Conservation (phyloP, 129 eudicot species). For the Flaveria ramosissima region DNA sequence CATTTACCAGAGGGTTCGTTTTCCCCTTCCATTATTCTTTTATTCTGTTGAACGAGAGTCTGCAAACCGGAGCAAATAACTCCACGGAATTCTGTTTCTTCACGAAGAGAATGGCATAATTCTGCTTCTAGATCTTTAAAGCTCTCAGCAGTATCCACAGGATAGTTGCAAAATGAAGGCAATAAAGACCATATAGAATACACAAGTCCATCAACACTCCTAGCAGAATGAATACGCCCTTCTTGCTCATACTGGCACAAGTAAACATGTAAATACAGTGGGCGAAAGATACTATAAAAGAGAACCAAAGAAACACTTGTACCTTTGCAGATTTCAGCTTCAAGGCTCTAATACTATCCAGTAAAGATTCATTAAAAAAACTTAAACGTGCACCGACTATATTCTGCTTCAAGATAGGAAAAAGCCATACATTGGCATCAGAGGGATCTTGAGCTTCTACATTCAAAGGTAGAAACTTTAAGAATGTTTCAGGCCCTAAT, state of each 20-base stretch:
- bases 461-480: conserved; percentile 66
- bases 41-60: conserved; percentile 82
- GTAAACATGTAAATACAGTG: conserved; percentile 17
- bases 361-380: conserved; percentile 59
- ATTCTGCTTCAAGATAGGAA: conserved; percentile 85
- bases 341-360: conserved; percentile 50
- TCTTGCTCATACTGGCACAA: conserved; percentile 63
- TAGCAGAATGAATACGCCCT: conserved; percentile 65
- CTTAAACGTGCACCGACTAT: conserved; percentile 77
- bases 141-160: conserved; percentile 72
- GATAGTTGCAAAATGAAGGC: conserved; percentile 95
- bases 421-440: conserved; percentile 82
- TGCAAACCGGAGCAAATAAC: conserved; percentile 85
- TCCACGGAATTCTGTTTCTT: conserved; percentile 78
- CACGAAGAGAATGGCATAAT: conserved; percentile 55
- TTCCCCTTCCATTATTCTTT: conserved; percentile 54
- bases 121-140: conserved; percentile 66
- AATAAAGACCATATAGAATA: conserved; percentile 88
- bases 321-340: conserved; percentile 75
- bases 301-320: conserved; percentile 9
- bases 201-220: conserved; percentile 72
- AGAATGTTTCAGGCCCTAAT: conserved; percentile 85
- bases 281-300: background rate
- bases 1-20: conserved; percentile 30
- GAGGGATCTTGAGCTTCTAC: conserved; percentile 62